Base-by-base conservation (phyloP, 352 stramenopile genomes). In the Globisporangium uncinulatum region DNA sequence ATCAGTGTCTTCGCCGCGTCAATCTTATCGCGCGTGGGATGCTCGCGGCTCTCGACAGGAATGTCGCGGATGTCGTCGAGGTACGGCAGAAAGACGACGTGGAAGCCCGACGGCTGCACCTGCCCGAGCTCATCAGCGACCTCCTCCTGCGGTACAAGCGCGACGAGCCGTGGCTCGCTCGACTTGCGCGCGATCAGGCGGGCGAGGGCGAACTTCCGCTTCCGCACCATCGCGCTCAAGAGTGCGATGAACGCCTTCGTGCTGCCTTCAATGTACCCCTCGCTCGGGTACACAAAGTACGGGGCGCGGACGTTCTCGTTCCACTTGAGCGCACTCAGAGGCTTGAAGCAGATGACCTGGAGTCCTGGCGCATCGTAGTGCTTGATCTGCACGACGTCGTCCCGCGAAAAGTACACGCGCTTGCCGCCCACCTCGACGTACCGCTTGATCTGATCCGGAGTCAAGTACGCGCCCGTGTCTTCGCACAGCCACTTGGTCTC, bases 401-500 rank as follows among this genome's bases (percentile, higher is more conserved):
- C 84, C n/a, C 64, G 69, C 14, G 81, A 80, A 42, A 92, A 92
- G 54, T 92, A 94, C 5, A 92, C 73, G 10, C 84, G 84, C 56
- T 85, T 87, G 36, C 76, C 79, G 17, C 84, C 82, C 45, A 87
- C 91, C 34, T 76, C 66, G 19, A 90, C 76, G 49, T 86, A 94
- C 39, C 73, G 76, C 57, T 88, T 87, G 48, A 94, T 89, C 52
- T 90, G 71, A 44, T 92, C 79, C 3, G 79, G 69, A 8, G 71
- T 77, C 4, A 94, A 59, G 62, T 91, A 91, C 31, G 66, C 63
- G 17, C 84, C 84, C 11, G 84, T 94, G 57, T 91, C 75, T 59
- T 94, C 76, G 51, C 84, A 94, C 36, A 94, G 74, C 84, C 84
- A 94, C 56, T 94, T 94, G 10, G 79, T 92, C 57, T 88, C 79